Evolutionary conservation across 177 flowering plant genomes (phyloP).

Genomic region (Vitis hybrid): DNA sequence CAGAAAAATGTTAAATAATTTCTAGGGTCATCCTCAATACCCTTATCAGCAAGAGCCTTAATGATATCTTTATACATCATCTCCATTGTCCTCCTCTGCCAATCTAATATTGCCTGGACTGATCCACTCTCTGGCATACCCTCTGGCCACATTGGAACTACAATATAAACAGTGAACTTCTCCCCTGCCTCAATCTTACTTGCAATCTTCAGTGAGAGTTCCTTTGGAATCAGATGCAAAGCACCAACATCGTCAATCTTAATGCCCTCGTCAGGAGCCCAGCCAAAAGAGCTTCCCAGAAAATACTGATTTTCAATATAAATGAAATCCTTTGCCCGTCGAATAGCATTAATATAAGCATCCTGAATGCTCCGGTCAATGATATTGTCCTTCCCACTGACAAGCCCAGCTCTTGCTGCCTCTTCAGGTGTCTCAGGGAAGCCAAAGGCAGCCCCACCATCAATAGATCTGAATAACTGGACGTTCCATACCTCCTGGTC

Average conservation of each 20-base stretch:
- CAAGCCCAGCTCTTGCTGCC: conserved; percentile 66
- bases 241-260: conserved; percentile 61
- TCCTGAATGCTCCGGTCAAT: conserved; percentile 78
- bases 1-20: conserved; percentile 71
- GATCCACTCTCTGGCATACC: conserved; percentile 68
- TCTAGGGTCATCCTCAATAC: conserved; percentile 54
- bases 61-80: conserved; percentile 69
- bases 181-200: conserved; percentile 71
- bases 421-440: conserved; percentile 76
- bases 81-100: conserved; percentile 72
- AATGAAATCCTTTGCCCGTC: conserved; percentile 66
- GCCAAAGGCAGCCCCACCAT: conserved; percentile 79
- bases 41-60: conserved; percentile 50
- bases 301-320: conserved; percentile 75
- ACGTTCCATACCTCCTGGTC: conserved; percentile 69
- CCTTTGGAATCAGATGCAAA: conserved; percentile 60
- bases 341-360: conserved; percentile 64
- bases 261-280: conserved; percentile 42
- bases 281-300: conserved; percentile 61
- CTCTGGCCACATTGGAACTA: conserved; percentile 86
- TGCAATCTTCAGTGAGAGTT: conserved; percentile 61
- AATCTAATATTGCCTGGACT: conserved; percentile 74
- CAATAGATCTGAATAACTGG: conserved; percentile 66
- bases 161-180: conserved; percentile 66
- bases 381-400: conserved; percentile 72